Conservation (phyloP, 2,329 filamentous ascomycete genomes). For the Beauveria sp. region DNA sequence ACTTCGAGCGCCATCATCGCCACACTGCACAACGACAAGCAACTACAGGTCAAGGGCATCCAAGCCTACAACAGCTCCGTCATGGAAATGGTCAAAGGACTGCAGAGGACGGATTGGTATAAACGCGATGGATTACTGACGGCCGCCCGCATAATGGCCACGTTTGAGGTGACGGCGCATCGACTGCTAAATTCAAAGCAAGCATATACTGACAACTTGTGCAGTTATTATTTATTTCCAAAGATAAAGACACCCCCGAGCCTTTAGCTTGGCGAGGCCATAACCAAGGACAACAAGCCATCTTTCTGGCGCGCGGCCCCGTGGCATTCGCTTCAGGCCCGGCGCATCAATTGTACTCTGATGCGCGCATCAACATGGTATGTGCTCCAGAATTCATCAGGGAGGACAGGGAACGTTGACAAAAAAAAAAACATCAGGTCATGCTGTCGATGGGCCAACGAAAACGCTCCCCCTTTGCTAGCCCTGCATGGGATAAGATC, state of each 20-base stretch:
- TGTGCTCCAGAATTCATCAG: neutral
- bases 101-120: slow-evolving; percentile 11
- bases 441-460: slow-evolving; percentile 14
- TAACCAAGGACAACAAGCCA: slow-evolving; percentile 14
- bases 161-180: slow-evolving; percentile 15
- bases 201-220: neutral
- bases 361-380: slow-evolving; percentile 18
- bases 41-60: slow-evolving; percentile 17
- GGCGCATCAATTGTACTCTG: slow-evolving; percentile 17
- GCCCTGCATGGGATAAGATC: slow-evolving; percentile 24
- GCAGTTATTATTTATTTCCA: slow-evolving; percentile 15
- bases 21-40: slow-evolving; percentile 13
- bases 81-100: slow-evolving; percentile 12
- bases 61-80: slow-evolving; percentile 17
- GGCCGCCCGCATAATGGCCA: slow-evolving; percentile 14
- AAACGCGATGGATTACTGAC: slow-evolving; percentile 14
- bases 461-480: slow-evolving; percentile 20
- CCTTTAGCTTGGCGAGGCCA: slow-evolving; percentile 14
- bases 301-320: slow-evolving; percentile 14
- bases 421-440: slow-evolving; percentile 1
- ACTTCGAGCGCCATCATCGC: slow-evolving; percentile 17
- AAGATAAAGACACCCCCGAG: slow-evolving; percentile 13
- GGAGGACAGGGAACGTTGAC: neutral
- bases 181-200: too few species aligned
- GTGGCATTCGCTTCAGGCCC: slow-evolving; percentile 12